Evolutionary conservation across 352 stramenopile genomes (phyloP), one percentile per base, ranked within the genome.

Genomic region (Phytophthora megakarya): DNA sequence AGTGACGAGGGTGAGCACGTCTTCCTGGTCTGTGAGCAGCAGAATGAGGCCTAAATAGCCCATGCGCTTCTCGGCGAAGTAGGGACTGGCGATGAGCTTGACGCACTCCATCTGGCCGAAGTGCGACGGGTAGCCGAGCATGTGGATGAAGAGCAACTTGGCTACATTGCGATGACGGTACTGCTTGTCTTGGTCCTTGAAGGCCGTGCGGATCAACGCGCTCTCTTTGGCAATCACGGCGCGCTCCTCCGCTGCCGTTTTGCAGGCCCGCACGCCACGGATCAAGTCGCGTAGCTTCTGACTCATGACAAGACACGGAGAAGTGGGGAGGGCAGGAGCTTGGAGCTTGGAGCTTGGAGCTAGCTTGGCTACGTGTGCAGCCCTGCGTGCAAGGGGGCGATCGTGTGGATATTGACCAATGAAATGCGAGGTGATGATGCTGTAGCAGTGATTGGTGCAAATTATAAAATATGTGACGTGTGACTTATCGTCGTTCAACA

Each of bases 51-150:
- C 89, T 32, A 99, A 76, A 65, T 99, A 99, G 52, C 97, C 98
- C 82, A 99, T 99, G 61, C 98, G 88, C 76, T 99, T 99, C 75
- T 99, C 98, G n/a, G 92, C 90, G 72, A 99, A 99, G 72, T 98
- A 94, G 25, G 95, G 96, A 40, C 93, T 99, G 12, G 98, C 97
- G 65, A 99, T 99, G 32, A 99, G 86, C 82, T 99, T 99, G 60
- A 99, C 91, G 75, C 97, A 99, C 81, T 99, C 98, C 84, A 99
- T 98, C 76, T 99, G 97, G 30, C 97, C 98, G 80, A 99, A 99
- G 78, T 99, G 97, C 51, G 95, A 99, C 47, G 97, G 97, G 75
- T 99, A 99, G n/a, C 97, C 97, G 21, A 99, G 83, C 97, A 99
- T 99, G 86, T 99, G 98, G 80, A 99, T 99, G 76, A 99, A 99